Evolutionary conservation across 2,329 filamentous ascomycete genomes (phyloP), one percentile per base, ranked within the genome.

Genomic region (Neodidymelliopsis sp.): DNA sequence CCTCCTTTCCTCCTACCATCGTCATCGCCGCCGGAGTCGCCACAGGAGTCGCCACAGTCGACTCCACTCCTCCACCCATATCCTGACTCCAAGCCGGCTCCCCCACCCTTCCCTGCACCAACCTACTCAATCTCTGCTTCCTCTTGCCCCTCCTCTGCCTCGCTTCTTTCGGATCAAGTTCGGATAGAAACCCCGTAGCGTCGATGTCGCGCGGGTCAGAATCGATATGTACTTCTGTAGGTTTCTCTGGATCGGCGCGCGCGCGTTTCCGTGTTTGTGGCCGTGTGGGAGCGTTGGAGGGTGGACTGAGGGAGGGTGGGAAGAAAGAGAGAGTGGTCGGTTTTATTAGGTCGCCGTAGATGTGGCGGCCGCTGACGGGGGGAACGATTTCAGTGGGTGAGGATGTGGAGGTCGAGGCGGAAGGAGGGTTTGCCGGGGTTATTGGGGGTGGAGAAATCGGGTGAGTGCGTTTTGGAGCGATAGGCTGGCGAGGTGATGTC

Each of bases 311-410:
- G n/a, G n/a, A n/a, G n/a, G n/a, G n/a, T n/a, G n/a, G 13, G 7
- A 37, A 25, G 33, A 52, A 52, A 4, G 20, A n/a, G 11, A 52
- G 10, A 4, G 41, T 41, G 2, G 42, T 41, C 0, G 37, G 41
- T 7, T 40, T 40, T 13, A 52, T 46, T 11, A 37, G 24, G 42
- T 23, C 41, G 31, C 48, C 48, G 25, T 46, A 52, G 16, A 52
- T 52, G 31, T 52, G 48, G 4, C 42, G 36, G 0, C 48, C 48
- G 31, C 36, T 46, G n/a, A 52, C 33, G 8, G 48, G 48, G n/a
- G n/a, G n/a, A n/a, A n/a, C n/a, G n/a, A n/a, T n/a, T 4, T 41
- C 48, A 1, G 31, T 36, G 0, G 48, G 48, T n/a, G 24, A 27
- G 24, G 24, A 7, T 7, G 24, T 12, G 24, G 7, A 7, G 24